Percentiles rank a stretch among this genome's conserved stretches.
Conservation (phyloP, 768 basidiomycete genomes). For the Suillus sp. region DNA sequence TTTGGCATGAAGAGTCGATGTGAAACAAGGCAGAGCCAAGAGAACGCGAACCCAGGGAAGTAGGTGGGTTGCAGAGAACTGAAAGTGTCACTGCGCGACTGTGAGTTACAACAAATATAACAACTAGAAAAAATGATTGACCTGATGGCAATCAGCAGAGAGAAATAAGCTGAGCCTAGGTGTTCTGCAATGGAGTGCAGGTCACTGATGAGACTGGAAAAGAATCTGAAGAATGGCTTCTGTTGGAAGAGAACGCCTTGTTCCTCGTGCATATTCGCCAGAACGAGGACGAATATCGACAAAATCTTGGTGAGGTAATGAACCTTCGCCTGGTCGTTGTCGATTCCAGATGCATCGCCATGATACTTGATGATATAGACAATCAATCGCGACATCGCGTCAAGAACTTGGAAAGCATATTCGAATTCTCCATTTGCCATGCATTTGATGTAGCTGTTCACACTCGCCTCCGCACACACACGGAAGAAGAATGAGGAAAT, state of each 20-base stretch:
- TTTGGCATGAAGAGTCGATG: slow-evolving; percentile 98
- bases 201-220: slow-evolving; percentile 94
- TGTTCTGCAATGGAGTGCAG: slow-evolving; percentile 82
- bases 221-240: slow-evolving; percentile 98
- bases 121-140: slow-evolving; percentile 34
- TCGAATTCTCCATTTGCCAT: slow-evolving; percentile 70
- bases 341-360: too few relatives aligned
- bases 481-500: slow-evolving; percentile 98
- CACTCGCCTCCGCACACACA: slow-evolving; percentile 92
- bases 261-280: slow-evolving; percentile 95
- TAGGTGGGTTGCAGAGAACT: slow-evolving; percentile 95
- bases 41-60: slow-evolving; percentile 98
- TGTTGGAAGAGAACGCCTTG: slow-evolving; percentile 90
- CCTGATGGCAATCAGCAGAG: slow-evolving; percentile 86
- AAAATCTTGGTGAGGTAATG: too few relatives aligned
- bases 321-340: too few relatives aligned
- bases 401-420: slow-evolving; percentile 87
- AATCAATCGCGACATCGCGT: slow-evolving; percentile 93
- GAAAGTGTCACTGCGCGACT: slow-evolving; percentile 75
- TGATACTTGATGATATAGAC: slow-evolving; percentile 56
- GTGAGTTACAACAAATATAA: slow-evolving; percentile 5
- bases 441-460: slow-evolving; percentile 83
- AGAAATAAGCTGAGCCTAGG: slow-evolving; percentile 89
- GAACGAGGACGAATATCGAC: slow-evolving; percentile 86
- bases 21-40: slow-evolving; percentile 96